Percentiles rank a stretch among this genome's conserved stretches.
Conservation (phyloP, 1,139 yeast species). For the Meyerozyma elateridarum region DNA sequence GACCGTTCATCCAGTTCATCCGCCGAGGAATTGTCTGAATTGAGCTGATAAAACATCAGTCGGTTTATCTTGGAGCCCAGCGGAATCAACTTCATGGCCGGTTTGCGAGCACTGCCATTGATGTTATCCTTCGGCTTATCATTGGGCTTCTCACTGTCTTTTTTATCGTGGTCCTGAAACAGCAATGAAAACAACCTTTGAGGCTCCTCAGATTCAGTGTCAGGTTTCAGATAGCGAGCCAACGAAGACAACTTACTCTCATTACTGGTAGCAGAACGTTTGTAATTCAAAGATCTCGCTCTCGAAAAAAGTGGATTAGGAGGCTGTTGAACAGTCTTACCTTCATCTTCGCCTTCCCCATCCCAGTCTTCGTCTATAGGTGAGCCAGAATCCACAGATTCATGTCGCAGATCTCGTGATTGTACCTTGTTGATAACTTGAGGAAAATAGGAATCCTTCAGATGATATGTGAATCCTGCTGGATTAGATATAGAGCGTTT, state of each 20-base stretch:
- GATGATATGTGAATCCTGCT: conserved; percentile 6
- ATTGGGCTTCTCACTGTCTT: neutral
- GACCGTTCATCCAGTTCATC: conserved; percentile 8
- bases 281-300: conserved; percentile 3
- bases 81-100: conserved; percentile 9
- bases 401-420: too few relatives aligned
- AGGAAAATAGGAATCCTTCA: conserved; percentile 6
- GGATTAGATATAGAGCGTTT: conserved; percentile 27
- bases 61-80: conserved; percentile 6
- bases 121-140: neutral
- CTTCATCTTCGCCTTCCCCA: conserved; percentile 1
- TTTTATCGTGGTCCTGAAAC: conserved; percentile 6
- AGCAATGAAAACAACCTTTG: conserved; percentile 8
- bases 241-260: conserved; percentile 1
- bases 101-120: neutral
- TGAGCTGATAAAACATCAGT: conserved; percentile 11
- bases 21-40: conserved; percentile 6
- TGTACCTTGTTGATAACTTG: neutral
- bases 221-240: neutral
- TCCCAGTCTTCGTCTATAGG: conserved; percentile 3
- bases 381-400: conserved; percentile 1
- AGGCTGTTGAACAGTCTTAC: neutral
- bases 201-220: neutral
- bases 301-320: conserved; percentile 4
- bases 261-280: conserved; percentile 1